These are phyloP conservation scores for Pythium folliculosum DNA, from an alignment of 352 stramenopile species.

Conservation along the genomic window DNA sequence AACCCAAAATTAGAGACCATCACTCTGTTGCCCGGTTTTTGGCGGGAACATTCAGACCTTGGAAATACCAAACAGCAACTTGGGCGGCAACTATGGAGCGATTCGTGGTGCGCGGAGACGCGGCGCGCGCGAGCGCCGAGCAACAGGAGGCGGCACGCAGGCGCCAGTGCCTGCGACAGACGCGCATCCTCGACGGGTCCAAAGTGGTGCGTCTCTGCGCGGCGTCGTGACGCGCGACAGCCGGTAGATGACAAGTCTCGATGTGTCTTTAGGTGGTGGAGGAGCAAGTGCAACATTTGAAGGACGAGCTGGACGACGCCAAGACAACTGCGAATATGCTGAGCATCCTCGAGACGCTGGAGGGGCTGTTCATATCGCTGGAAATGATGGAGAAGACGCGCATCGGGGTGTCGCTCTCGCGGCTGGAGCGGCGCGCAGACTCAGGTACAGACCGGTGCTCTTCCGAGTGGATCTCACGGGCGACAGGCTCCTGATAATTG, in stretches of 20 bases:
- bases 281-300: slow-evolving; percentile 62
- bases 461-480: no score
- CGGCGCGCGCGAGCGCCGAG: slow-evolving; percentile 29
- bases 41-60: no score
- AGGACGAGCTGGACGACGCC: slow-evolving; percentile 66
- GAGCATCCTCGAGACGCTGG: slow-evolving; percentile 51
- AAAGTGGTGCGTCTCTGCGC: slow-evolving; percentile 48
- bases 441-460: slow-evolving; percentile 23
- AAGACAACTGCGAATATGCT: slow-evolving; percentile 50
- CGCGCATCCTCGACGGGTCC: slow-evolving; percentile 60
- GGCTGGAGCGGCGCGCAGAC: slow-evolving; percentile 38
- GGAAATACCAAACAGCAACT: no score
- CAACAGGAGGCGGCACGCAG: slow-evolving; percentile 20
- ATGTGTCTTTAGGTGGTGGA: slow-evolving; percentile 40
- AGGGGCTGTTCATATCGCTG: slow-evolving; percentile 71
- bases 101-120: slow-evolving; percentile 61
- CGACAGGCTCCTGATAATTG: no score
- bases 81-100: slow-evolving; percentile 42
- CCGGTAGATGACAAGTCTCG: no score
- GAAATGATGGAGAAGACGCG: slow-evolving; percentile 82
- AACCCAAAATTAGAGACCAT: slow-evolving; percentile 5
- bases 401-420: slow-evolving; percentile 44
- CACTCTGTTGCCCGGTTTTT: slow-evolving; percentile 13
- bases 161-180: slow-evolving; percentile 55
- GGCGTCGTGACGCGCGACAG: no score